Base-by-base conservation (phyloP, 78 protist species). In the Dictyostelium capitatum region DNA sequence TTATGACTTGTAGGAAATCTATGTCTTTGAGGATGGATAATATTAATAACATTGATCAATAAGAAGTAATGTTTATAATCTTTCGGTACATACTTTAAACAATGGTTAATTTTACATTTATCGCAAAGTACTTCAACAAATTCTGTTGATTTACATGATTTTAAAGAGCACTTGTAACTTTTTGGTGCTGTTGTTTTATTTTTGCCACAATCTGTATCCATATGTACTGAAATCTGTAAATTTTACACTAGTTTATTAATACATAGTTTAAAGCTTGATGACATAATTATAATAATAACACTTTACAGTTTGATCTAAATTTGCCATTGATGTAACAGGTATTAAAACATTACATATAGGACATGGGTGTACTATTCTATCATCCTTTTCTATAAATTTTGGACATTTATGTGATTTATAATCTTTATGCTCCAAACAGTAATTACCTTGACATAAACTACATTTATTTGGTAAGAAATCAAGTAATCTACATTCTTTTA, bases 1-100 rank as follows among this genome's bases (percentile, higher is more conserved):
- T 47, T 64, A 59, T 83, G 91, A 46, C 72, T 56, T 20, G 91
- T 73, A 73, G 91, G 91, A 65, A 83, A 83, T 41, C 91, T 28
- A 83, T 83, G 91, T 56, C 81, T n/a, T n/a, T n/a, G n/a, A n/a
- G n/a, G n/a, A n/a, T n/a, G n/a, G n/a, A n/a, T n/a, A n/a, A n/a
- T n/a, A n/a, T n/a, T n/a, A n/a, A n/a, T n/a, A n/a, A n/a, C n/a
- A n/a, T n/a, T n/a, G n/a, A n/a, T n/a, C n/a, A n/a, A n/a, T n/a
- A n/a, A n/a, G n/a, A n/a, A n/a, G n/a, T n/a, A n/a, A n/a, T n/a
- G n/a, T n/a, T n/a, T n/a, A 62, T n/a, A 25, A 28, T 23, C 25
- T 25, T 28, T 11, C n/a, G n/a, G 14, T 8, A 62, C 72, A 6
- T n/a, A 62, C 72, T 62, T 62, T 62, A 83, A 73, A 83, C 91